Base-by-base conservation (phyloP, 257 asterid species). In the Galeopsis tetrahit region DNA sequence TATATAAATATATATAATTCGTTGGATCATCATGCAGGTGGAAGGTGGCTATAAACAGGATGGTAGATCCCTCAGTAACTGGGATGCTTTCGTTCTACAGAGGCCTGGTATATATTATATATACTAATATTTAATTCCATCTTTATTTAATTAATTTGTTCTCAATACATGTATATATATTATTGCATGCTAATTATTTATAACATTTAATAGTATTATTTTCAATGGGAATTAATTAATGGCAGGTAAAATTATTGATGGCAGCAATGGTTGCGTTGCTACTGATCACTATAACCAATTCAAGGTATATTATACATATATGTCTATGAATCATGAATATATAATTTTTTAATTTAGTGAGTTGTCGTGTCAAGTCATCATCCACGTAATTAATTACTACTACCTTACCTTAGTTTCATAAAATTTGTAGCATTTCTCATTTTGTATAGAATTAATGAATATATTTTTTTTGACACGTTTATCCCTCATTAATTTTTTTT, bases 11-110 rank as follows among this genome's bases (percentile, higher is more conserved):
- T 44, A 2, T 0, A 44, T 44, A 48, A 13, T 14, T 52, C 1
- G 32, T 17, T 56, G 0, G 7, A 10, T 6, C 36, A n/a, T n/a
- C n/a, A n/a, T n/a, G n/a, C n/a, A 17, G 85, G 62, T 73, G n/a
- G 78, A 79, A 69, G 82, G 82, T 32, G 78, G 58, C 17, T 48
- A 48, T 28, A 38, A 48, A 6, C 35, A 7, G 49, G 72, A 21
- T 31, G 78, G 82, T 3, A 82, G 59, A 66, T 73, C 82, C 11
- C 78, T 78, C 0, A 82, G 77, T 55, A 73, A 57, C 28, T 82
- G 87, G 87, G 87, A 82, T 68, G 53, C 66, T 35, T 74, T 44
- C 4, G 28, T 58, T 7, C 66, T 69, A 32, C 62, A 66, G 32
- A 69, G 42, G 10, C 85, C 80, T 6, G 63, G 63, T 57, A 11